These are phyloP conservation scores for Climacium dendroides DNA, from an alignment of 225 moss, liverwort and hornwort genomes.

Conservation along the genomic window DNA sequence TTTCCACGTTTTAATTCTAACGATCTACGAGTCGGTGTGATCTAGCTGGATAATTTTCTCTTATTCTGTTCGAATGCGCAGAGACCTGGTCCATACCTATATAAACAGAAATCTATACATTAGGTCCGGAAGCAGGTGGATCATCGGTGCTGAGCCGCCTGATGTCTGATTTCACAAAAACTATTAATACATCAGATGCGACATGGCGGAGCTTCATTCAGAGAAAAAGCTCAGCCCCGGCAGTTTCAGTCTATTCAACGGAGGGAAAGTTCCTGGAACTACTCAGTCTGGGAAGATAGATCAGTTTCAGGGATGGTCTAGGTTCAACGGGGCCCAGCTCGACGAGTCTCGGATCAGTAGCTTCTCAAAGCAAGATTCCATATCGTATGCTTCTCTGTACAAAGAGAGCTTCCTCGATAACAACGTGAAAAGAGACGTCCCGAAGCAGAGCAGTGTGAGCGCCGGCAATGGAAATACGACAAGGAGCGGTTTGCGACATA, in stretches of 20 bases:
- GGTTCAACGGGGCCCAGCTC: conserved; percentile 12
- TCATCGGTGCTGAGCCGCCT: conserved; percentile 1
- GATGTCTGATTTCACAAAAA: conserved; percentile 11
- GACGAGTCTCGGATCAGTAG: conserved; percentile 34
- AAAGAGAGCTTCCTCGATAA: not conserved
- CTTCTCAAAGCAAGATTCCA: conserved; percentile 30
- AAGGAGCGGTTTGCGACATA: not conserved
- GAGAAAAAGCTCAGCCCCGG: conserved; percentile 28
- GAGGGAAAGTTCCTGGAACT: conserved; percentile 17
- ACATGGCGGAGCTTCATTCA: conserved; percentile 30
- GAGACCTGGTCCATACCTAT: not conserved
- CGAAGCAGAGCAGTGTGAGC: not conserved
- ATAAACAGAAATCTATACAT: not conserved
- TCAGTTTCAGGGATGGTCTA: conserved; percentile 45
- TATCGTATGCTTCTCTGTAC: conserved; percentile 8
- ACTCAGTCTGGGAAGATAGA: conserved; percentile 22
- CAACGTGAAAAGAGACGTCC: not conserved
- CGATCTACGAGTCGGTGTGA: not conserved
- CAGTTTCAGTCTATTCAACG: conserved; percentile 16
- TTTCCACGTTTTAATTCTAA: not conserved
- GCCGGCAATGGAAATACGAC: conserved; percentile 1
- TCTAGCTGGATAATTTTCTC: not conserved
- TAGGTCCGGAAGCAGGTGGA: not conserved
- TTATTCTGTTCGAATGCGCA: not conserved
- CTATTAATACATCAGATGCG: conserved; percentile 11